Evolutionary conservation across 176 grass and related monocot genomes (phyloP), one percentile per base, ranked within the genome.

Genomic region (Stipa capillata): DNA sequence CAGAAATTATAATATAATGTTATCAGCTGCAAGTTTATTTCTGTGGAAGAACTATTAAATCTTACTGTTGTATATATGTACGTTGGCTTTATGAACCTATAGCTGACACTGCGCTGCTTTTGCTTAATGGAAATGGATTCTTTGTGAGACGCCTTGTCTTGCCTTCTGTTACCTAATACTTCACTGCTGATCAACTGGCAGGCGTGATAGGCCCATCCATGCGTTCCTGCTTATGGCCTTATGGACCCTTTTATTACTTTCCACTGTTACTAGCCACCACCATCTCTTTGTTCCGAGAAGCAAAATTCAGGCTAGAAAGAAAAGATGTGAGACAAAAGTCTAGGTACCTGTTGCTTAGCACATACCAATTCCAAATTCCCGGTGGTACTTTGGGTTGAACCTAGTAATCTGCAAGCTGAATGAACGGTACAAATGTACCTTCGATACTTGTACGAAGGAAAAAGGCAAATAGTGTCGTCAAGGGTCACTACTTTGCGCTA

Each of bases 11-110:
- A n/a, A n/a, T n/a, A n/a, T n/a, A 66, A 80, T 55, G 28, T 17
- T 28, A 31, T 27, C 48, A 16, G 32, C 37, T 78, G 40, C 66
- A 84, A 69, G n/a, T n/a, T 29, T 70, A 60, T 49, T 60, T 33
- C 17, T 33, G 33, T 83, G 49, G 17, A 70, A 77, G 23, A 57
- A 89, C 36, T n/a, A 23, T 77, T 7, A 27, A 54, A 64, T 37
- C 56, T 29, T 74, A 25, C 39, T 0, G 14, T 61, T 81, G 44
- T 89, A 69, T 31, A 74, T 80, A 70, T 81, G 65, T 76, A 75
- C 16, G 6, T 33, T 37, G 0, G 32, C 4, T 32, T 15, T 73
- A 55, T 63, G 66, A 70, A 49, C n/a, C 21, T 65, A 16, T 44
- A 77, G 36, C 61, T 45, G 24, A 55, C 67, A 66, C 7, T 31